Evolutionary conservation across 164 flowering plant genomes (phyloP), one percentile per base, ranked within the genome.

Genomic region (Chimonanthus salicifolius): DNA sequence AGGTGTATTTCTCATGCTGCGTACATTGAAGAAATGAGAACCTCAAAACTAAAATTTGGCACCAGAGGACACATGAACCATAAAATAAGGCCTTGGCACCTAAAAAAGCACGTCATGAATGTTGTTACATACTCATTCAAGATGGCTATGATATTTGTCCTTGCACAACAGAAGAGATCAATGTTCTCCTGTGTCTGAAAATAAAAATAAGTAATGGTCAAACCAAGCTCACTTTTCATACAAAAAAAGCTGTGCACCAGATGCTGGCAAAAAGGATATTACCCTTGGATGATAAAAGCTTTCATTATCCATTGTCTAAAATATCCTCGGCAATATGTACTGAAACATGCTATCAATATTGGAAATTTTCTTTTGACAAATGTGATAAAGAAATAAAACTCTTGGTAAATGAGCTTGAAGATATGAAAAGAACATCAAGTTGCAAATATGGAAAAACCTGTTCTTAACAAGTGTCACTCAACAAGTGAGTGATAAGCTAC

Each of bases 1-100:
- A 58, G 92, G 96, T 86, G 83, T 83, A 10, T 80, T 84, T 68
- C 82, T 87, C 96, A 94, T 88, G 80, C 98, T 94, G 90, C 83
- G 84, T 47, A 66, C 62, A 68, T 74, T 60, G 21, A 64, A 73
- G 43, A 68, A 76, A 7, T 1, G 75, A n/a, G 21, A 65, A 43
- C 46, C 48, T 58, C 21, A 58, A 78, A 71, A 75, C 15, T 45
- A 72, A 68, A 49, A 45, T 45, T 8, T 49, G 58, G 58, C 20
- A 51, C 8, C 51, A 45, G 6, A 47, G 4, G 43, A 73, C 15
- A 16, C 68, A 48, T 43, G 69, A 49, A 69, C 71, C 46, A 62
- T 49, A 51, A 16, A 67, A 68, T 47, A 44, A 65, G 5, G 48
- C 68, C 11, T 54, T 54, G 16, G 16, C 60, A 9, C 60, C 16